Conservation (phyloP, 2,329 filamentous ascomycete species). For the Alternaria atra region DNA sequence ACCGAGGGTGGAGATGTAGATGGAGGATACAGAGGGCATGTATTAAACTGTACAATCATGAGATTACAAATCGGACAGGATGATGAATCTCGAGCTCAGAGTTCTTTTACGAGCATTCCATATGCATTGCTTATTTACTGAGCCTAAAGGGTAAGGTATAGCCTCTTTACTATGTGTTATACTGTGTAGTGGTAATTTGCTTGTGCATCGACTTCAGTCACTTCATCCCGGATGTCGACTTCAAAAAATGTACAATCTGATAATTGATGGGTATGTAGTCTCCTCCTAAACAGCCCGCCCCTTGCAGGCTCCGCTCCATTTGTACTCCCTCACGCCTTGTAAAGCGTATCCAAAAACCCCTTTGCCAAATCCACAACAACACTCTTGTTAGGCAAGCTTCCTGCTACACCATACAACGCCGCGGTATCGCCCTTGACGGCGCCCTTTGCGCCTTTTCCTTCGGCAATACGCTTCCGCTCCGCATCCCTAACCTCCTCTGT, state of each 20-base stretch:
- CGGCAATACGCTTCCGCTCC: constrained; percentile 74
- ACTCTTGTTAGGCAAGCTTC: constrained; percentile 93
- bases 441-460: constrained; percentile 70
- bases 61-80: not conserved
- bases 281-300: too few relatives aligned
- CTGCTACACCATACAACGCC: constrained; percentile 93
- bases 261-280: not conserved
- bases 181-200: too few relatives aligned
- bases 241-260: not conserved
- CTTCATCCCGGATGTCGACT: not conserved
- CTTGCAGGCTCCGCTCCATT: too few relatives aligned
- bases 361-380: constrained; percentile 89
- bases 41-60: not conserved
- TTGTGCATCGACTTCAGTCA: too few relatives aligned
- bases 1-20: constrained; percentile 23
- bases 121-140: too few relatives aligned
- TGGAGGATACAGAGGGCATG: not conserved
- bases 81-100: not conserved
- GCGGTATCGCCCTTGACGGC: constrained; percentile 78
- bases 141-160: too few relatives aligned
- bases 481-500: constrained; percentile 80
- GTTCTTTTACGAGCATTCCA: too few relatives aligned
- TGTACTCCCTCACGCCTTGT: constrained; percentile 72
- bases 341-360: constrained; percentile 91
- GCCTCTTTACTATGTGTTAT: too few relatives aligned